Evolutionary conservation across 345 rosid species (phyloP), one percentile per base, ranked within the genome.

Genomic region (Populus pruinosa): DNA sequence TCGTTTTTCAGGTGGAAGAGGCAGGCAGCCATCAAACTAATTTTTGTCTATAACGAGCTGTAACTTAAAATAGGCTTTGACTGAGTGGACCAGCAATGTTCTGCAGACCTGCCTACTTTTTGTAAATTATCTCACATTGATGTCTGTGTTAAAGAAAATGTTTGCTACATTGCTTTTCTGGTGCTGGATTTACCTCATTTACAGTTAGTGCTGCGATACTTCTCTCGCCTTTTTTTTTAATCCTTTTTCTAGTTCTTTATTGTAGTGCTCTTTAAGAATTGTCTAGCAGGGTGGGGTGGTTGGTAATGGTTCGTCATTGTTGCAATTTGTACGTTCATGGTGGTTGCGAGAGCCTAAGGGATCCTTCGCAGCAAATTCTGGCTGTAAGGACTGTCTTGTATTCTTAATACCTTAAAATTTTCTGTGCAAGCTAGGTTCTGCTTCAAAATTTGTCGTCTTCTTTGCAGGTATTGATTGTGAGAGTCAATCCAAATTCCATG

Each of bases 1-100:
- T 38, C 82, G 85, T 39, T 83, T 81, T 76, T 79, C 76, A 9
- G 85, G 89, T 63, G 83, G 90, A 17, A 74, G 90, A 74, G 88
- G 87, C 18, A 29, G 87, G 68, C 78, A 79, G 31, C 67, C 82
- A 39, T 61, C 78, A 59, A 73, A 59, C 74, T 86, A 78, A 79
- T 63, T 55, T 35, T 39, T 25, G 21, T 33, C 25, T 64, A 3
- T 47, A 6, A 17, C 55, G 53, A 70, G 44, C 63, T 59, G 16
- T 64, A 35, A 49, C 66, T 53, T 50, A 0, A 71, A 33, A 16
- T 33, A 25, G 53, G 44, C 23, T n/a, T 0, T 20, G 23, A 41
- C 44, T 41, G 2, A 33, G 14, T 67, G 25, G 5, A 35, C n/a
- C 66, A 49, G 49, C 11, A 23, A 38, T 35, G 44, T 6, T 38